Evolutionary conservation across 257 asterid genomes (phyloP), one percentile per base, ranked within the genome.

Genomic region (Gentiana straminea): DNA sequence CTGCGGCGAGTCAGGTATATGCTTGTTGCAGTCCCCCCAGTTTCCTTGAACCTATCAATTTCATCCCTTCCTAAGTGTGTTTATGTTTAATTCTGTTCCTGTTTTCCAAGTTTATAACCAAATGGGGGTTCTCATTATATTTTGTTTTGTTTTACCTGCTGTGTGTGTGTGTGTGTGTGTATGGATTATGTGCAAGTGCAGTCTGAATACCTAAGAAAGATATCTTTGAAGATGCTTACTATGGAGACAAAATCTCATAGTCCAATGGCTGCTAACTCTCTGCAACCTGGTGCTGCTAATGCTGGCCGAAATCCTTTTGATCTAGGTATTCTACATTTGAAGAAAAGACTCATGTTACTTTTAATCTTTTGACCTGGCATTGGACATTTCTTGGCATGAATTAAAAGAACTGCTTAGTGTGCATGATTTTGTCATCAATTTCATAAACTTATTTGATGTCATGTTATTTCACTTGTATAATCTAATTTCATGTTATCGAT

Each of bases 131-230:
- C 48, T 61, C 24, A 1, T 61, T 58, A 43, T 13, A 50, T 58
- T 3, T 3, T 57, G 47, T 4, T 32, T 35, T 47, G 43, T 49
- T 50, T 49, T 69, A 33, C 57, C 11, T 54, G 24, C 24, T 24
- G 24, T 24, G 24, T 24, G 24, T 24, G 24, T 24, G 24, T 58
- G 7, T 54, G 35, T 15, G 43, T 54, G 39, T 56, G 52, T 36
- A 2, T 69, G 3, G 49, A 58, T 54, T 58, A 60, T 58, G 15
- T 39, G 34, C 46, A 8, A 33, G 55, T 77, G 73, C 92, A 87
- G 95, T 70, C 83, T 8, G 96, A 91, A 75, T 87, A 91, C 65
- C 58, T 87, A 57, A 80, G 95, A 72, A 81, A 81, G 73, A 87
- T 92, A 73, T 83, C 97, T 50, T 58, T 85, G 77, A 87, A 84